Percentiles rank a stretch among this genome's conserved stretches.
phyloP scores from a whole-genome alignment of 257 asterid genomes.

The Coffea eugenioides region DNA sequence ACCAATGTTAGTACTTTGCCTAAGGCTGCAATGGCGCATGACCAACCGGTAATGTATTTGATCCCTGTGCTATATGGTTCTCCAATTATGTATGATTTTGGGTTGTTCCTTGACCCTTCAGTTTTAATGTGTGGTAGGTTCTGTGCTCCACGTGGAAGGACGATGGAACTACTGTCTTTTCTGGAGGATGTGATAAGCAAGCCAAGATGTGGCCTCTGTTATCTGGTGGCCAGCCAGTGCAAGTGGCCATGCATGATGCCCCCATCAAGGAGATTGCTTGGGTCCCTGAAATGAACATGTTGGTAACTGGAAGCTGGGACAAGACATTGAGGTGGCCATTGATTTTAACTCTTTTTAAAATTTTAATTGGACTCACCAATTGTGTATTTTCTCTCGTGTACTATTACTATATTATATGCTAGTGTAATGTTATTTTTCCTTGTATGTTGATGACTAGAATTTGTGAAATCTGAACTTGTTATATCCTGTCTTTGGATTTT shows the following conservation, averaged over 20 bases:
- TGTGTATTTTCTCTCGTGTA: background rate
- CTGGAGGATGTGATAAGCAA: constrained; percentile 99
- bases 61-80: background rate
- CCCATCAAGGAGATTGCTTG: constrained; percentile 93
- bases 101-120: constrained; percentile 4
- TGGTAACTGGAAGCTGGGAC: constrained; percentile 93
- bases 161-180: constrained; percentile 91
- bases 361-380: background rate
- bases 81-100: constrained; percentile 1
- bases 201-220: constrained; percentile 95
- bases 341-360: background rate
- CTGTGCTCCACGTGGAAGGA: constrained; percentile 95
- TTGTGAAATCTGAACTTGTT: background rate
- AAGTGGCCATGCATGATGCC: constrained; percentile 93
- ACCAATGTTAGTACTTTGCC: constrained; percentile 55
- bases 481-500: background rate
- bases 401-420: background rate
- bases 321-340: constrained; percentile 75
- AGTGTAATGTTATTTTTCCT: background rate
- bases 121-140: constrained; percentile 53
- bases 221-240: constrained; percentile 74
- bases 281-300: constrained; percentile 86
- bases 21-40: constrained; percentile 80
- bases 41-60: constrained; percentile 66
- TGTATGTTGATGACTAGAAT: no score